Evolutionary conservation across 805 yeast species (phyloP).

Genomic region (Lipomyces oligophaga): DNA sequence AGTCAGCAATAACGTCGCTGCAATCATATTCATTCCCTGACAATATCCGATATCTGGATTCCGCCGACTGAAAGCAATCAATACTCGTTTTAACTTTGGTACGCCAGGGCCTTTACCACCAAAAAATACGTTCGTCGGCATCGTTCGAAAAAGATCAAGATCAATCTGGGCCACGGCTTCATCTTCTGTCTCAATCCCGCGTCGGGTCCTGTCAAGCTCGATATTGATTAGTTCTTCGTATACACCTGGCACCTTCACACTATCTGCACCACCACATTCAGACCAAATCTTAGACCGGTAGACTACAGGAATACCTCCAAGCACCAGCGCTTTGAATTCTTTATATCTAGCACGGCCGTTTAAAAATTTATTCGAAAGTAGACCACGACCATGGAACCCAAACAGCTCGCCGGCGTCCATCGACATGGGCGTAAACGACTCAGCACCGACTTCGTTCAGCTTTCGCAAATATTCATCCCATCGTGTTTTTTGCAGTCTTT

Average conservation of each 20-base stretch:
- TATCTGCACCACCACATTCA: constrained; percentile 51
- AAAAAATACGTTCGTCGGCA: constrained; percentile 53
- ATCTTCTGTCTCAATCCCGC: constrained; percentile 24
- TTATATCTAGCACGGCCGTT: constrained; percentile 30
- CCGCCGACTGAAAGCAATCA: constrained; percentile 49
- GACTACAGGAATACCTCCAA: constrained; percentile 48
- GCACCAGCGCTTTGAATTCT: constrained; percentile 40
- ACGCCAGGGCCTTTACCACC: constrained; percentile 55
- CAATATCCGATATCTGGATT: constrained; percentile 52
- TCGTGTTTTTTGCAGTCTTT: constrained; percentile 39
- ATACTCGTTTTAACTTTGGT: constrained; percentile 44
- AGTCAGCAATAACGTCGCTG: constrained; percentile 48
- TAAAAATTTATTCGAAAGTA: constrained; percentile 30
- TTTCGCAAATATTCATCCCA: constrained; percentile 49
- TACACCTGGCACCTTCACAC: constrained; percentile 46
- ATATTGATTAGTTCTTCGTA: constrained; percentile 38
- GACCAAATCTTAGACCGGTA: constrained; percentile 51
- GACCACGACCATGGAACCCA: constrained; percentile 42
- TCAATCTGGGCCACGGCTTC: constrained; percentile 48
- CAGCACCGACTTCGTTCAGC: constrained; percentile 33
- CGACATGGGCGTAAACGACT: constrained; percentile 28
- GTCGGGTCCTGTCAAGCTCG: constrained; percentile 19
- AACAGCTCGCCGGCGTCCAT: constrained; percentile 38
- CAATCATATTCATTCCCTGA: constrained; percentile 60
- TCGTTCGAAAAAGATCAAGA: constrained; percentile 52